A percentile compares a stretch with the other conserved stretches of the same genome.
Evolutionary conservation across 441 rosid species (phyloP).

Genomic region (Theobroma grandiflorum): DNA sequence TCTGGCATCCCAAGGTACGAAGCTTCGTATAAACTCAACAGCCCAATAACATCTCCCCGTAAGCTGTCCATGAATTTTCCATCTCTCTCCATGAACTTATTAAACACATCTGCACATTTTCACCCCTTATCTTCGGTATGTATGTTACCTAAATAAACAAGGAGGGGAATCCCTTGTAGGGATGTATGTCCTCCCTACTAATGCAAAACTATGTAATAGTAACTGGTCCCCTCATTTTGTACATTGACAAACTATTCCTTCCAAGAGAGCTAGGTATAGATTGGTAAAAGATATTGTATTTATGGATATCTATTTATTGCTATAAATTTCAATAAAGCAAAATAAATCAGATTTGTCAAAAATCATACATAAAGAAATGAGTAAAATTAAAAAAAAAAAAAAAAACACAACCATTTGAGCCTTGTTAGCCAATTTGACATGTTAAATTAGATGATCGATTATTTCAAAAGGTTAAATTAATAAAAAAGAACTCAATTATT

Average conservation of each 20-base stretch:
- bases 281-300: constrained; percentile 54
- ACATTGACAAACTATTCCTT: constrained; percentile 68
- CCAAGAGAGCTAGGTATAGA: constrained; percentile 74
- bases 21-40: constrained; percentile 5
- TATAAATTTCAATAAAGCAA: not conserved
- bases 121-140: too few species aligned
- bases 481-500: too few species aligned
- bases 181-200: constrained; percentile 88
- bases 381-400: too few species aligned
- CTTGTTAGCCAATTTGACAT: too few species aligned
- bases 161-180: constrained; percentile 44
- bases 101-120: not conserved
- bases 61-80: not conserved
- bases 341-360: not conserved
- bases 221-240: constrained; percentile 56
- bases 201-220: constrained; percentile 69
- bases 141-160: too few species aligned
- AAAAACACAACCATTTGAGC: too few species aligned
- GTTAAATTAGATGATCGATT: too few species aligned
- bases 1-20: not conserved
- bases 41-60: not conserved
- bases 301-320: too few species aligned
- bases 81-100: not conserved
- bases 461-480: too few species aligned
- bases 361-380: too few species aligned